Percentiles rank a stretch among this genome's conserved stretches.
These are phyloP conservation scores for Ceratobasidium theobromae DNA, from an alignment of 1,284 basidiomycete genomes.

Conservation along the genomic window DNA sequence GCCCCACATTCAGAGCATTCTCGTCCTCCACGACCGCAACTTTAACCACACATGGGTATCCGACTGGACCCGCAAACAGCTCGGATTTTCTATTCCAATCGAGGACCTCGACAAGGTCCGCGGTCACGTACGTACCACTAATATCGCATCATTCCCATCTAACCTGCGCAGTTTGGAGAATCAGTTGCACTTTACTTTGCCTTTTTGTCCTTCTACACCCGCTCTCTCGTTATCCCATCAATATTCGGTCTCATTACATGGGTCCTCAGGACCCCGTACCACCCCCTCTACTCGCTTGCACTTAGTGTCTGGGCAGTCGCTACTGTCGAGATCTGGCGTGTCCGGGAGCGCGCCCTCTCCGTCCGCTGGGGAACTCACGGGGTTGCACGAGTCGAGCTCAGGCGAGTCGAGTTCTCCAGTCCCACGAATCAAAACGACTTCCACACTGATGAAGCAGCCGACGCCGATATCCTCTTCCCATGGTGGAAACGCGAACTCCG, in stretches of 20 bases:
- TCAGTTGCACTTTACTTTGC: slow-evolving; percentile 88
- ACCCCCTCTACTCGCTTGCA: slow-evolving; percentile 72
- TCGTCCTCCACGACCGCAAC: slow-evolving; percentile 78
- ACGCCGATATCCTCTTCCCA: slow-evolving; percentile 43
- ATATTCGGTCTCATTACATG: slow-evolving; percentile 60
- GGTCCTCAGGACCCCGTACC: slow-evolving; percentile 69
- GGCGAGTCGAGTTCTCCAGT: slow-evolving; percentile 63
- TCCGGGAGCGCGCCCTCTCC: slow-evolving; percentile 76
- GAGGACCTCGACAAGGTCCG: slow-evolving; percentile 61
- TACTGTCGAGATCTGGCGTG: slow-evolving; percentile 90
- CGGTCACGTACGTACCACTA: slow-evolving; percentile 51
- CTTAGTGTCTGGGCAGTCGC: slow-evolving; percentile 77
- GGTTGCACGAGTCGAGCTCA: slow-evolving; percentile 73
- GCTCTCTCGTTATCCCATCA: slow-evolving; percentile 70
- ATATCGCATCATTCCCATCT: background rate
- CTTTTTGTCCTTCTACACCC: slow-evolving; percentile 83
- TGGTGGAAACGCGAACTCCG: slow-evolving; percentile 81
- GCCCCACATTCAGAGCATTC: slow-evolving; percentile 76
- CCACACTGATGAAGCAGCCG: slow-evolving; percentile 42
- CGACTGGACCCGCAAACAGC: slow-evolving; percentile 61
- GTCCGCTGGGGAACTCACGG: slow-evolving; percentile 79
- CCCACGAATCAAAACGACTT: slow-evolving; percentile 13
- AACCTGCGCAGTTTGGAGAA: slow-evolving; percentile 75
- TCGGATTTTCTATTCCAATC: slow-evolving; percentile 52
- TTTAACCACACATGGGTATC: slow-evolving; percentile 77